Base-by-base conservation (phyloP, 768 basidiomycete genomes). In the Coprinellus micaceus region DNA sequence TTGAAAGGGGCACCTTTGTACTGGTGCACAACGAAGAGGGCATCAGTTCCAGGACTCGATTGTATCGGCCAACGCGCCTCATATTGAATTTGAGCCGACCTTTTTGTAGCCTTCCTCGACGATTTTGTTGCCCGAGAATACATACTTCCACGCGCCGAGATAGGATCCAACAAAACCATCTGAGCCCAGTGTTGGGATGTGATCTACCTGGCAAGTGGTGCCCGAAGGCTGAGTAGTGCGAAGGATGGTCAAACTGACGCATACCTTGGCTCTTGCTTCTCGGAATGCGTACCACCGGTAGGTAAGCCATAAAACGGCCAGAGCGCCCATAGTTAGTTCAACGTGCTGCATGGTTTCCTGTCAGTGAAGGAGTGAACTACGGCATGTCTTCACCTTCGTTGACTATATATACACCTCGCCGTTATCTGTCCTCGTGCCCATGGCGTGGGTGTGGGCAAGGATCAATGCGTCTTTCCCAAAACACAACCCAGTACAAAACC, bases 61-160 rank as follows among this genome's bases (percentile, higher is more conserved):
- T 17, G 19, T 24, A 46, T 24, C 2, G n/a, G 26, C 26, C 40
- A 21, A 5, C 6, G 2, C n/a, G 40, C 21, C 19, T 30, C n/a
- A n/a, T n/a, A n/a, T n/a, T n/a, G n/a, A n/a, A n/a, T n/a, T n/a
- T n/a, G n/a, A n/a, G 24, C 61, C 47, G 47, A 65, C 63, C 55
- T 64, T 52, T 2, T 64, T 52, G 51, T 64, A 68, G 0, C 70
- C 68, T 49, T 64, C 61, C 22, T 66, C 63, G 33, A 71, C 50
- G 44, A 70, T 46, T 2, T 61, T 54, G 26, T 59, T 58, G 2
- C 67, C 61, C 17, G 62, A 59, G 49, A 60, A 61, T 0, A 66
- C 29, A 53, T 66, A 69, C 12, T 63, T 44, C 30, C 64, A 49
- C 9, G 63, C 67, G 3, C 60, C 60, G 4, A 71, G 37, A 33